Conservation (phyloP, 2,329 filamentous ascomycete genomes). For the Xylariaceae sp. region DNA sequence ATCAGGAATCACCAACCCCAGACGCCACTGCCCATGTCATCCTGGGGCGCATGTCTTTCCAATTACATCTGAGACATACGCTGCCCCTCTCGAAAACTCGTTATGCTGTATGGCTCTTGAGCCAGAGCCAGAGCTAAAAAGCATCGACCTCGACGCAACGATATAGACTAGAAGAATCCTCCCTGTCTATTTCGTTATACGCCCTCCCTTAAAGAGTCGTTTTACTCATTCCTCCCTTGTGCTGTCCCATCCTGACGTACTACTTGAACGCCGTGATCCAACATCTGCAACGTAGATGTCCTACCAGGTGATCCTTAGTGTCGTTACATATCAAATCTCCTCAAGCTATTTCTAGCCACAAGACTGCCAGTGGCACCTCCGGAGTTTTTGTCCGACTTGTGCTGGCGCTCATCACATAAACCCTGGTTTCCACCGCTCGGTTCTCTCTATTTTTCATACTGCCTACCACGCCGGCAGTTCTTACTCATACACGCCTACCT, state of each 20-base stretch:
- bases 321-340: conserved; percentile 2
- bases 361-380: too few species aligned
- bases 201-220: not conserved
- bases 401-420: not conserved
- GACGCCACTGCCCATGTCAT: conserved; percentile 22
- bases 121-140: conserved; percentile 18
- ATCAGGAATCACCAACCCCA: conserved; percentile 19
- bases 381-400: not conserved
- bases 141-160: conserved; percentile 18
- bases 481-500: not conserved
- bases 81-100: conserved; percentile 15
- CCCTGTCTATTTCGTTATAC: conserved; percentile 3
- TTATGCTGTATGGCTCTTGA: conserved; percentile 6
- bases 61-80: conserved; percentile 22
- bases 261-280: conserved; percentile 14
- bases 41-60: conserved; percentile 14
- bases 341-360: not conserved
- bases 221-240: conserved; percentile 15
- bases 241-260: conserved; percentile 21
- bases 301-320: not conserved
- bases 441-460: not conserved
- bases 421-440: not conserved
- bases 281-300: conserved; percentile 10
- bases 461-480: not conserved
- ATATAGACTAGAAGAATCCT: conserved; percentile 5